Evolutionary conservation across 805 yeast genomes (phyloP), one percentile per base, ranked within the genome.

Genomic region (Metschnikowia hibisci): DNA sequence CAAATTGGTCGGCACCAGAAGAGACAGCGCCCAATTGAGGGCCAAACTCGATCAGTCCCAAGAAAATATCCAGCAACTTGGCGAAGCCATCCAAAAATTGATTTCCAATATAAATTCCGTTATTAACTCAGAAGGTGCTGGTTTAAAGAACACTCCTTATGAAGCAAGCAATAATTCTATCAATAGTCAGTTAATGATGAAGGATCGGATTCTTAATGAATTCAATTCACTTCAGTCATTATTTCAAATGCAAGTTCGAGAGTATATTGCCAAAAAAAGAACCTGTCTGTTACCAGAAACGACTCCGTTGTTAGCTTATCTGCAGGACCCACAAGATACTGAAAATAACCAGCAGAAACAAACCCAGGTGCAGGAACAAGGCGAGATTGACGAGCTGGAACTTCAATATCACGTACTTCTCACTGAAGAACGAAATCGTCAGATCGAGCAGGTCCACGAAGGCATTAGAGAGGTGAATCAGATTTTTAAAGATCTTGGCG

Each of bases 391-490:
- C 34, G 66, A 66, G 35, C 63, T 73, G 1, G 76, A 83, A 39
- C 57, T 84, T 16, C 84, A 80, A 49, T 80, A 81, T 48, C 91
- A 86, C 53, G 54, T 77, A 1, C 60, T 81, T 1, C 62, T 85
- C 4, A 80, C 89, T 2, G 78, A 81, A 44, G 91, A 87, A 55
- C 68, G 96, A 43, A 82, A 84, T 41, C 66, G 77, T 18, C 93
- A 87, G 48, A 84, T 90, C 26, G 69, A 73, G 25, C 81, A 78
- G 47, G 82, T 89, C 7, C 81, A 84, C 33, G 78, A 79, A 32
- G 95, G 96, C 0, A 87, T 89, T 9, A 77, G 74, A 41, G 96
- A 90, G 51, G 87, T 90, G 32, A 89, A 90, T 61, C 74, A 88
- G 8, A 89, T 90, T 4, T 89, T 88, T 61, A 80, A 81, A 51